Base-by-base conservation (phyloP, 176 grass and related monocot genomes). In the Oryza glumipatula region DNA sequence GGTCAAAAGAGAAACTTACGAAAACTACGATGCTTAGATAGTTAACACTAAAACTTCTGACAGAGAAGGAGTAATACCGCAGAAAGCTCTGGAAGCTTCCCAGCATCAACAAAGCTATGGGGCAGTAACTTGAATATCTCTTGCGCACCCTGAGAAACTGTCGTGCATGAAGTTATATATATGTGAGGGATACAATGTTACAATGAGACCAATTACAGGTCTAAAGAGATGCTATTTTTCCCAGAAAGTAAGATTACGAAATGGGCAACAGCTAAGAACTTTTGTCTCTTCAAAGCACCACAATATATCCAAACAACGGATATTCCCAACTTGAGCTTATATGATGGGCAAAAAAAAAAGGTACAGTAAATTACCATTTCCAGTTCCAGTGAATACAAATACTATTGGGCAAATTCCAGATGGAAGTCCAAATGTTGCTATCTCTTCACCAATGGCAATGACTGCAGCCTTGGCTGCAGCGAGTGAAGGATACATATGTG, bases 61-160 rank as follows among this genome's bases (percentile, higher is more conserved):
- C 33, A 67, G 10, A 94, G 69, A 70, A 95, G 28, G 14, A 84
- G 22, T 38, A 83, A 67, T 95, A 98, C 93, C 91, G 2, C 23
- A 65, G 66, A 80, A 89, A 95, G 89, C 85, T 84, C 89, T 35
- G 96, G 91, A 88, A 98, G 93, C 65, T 95, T 86, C 3, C 91
- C 87, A 67, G 85, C 75, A 79, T 90, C 81, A 61, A 98, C 39
- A 8, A 95, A 98, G 39, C 89, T 85, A 84, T 95, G 96, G 9
- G 96, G 96, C 80, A 98, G 94, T 77, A 95, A 78, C 83, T 98
- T 98, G 84, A 98, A 98, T 92, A 98, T 98, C 88, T 95, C 96
- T 68, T 98, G 93, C 49, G 91, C 93, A 5, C 96, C 96, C 82
- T 98, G 91, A 85, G 96, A 98, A 82, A 98, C 96, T 98, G 87